Evolutionary conservation across 176 grass and related monocot species (phyloP).

Genomic region (Typha latifolia): DNA sequence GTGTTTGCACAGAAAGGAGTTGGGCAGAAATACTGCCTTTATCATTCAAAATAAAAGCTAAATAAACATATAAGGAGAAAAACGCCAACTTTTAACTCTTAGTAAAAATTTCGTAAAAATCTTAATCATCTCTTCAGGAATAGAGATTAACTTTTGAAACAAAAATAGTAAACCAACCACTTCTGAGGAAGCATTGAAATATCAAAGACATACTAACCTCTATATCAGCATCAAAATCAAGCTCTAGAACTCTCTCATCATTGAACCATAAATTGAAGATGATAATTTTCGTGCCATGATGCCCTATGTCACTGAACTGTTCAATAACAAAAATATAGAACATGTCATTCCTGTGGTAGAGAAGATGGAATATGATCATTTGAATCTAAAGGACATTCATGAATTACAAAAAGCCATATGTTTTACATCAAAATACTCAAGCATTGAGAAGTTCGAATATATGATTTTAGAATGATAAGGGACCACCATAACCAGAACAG

Average conservation of each 20-base stretch:
- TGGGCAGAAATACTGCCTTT: no score
- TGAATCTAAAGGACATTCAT: no score
- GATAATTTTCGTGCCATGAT: slow-evolving; percentile 83
- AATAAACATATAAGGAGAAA: no score
- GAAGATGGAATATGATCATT: not conserved
- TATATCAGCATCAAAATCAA: slow-evolving; percentile 71
- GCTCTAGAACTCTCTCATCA: slow-evolving; percentile 85
- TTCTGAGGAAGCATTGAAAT: not conserved
- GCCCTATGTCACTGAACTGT: slow-evolving; percentile 83
- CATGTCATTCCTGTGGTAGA: not conserved
- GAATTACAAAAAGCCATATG: no score
- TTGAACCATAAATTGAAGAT: slow-evolving; percentile 94
- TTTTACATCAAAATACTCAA: not conserved
- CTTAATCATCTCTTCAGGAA: no score
- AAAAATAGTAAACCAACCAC: not conserved
- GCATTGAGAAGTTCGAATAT: not conserved
- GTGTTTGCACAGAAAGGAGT: no score
- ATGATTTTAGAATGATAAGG: no score
- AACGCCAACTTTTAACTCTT: no score
- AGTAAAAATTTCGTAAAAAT: no score
- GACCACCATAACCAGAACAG: no score
- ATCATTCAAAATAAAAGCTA: no score
- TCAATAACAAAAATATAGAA: slow-evolving; percentile 14
- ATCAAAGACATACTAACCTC: slow-evolving; percentile 38
- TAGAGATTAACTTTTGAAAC: not conserved